phyloP scores from a whole-genome alignment of 257 asterid genomes.

The Primulina tabacum region DNA sequence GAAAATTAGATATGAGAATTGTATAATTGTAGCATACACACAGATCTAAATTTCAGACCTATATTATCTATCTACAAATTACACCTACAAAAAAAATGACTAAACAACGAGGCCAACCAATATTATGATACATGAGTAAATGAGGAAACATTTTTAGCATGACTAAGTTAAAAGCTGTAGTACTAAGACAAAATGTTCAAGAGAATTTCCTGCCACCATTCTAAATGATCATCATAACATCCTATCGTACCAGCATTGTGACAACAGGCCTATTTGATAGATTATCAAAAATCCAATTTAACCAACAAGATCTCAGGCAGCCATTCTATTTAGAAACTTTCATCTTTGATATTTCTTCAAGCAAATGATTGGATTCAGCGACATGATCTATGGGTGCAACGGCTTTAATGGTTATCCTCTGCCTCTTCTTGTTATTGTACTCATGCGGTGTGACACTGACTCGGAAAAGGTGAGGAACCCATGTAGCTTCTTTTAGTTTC shows the following conservation, averaged over 20 bases:
- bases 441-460: constrained; percentile 65
- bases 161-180: not conserved
- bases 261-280: not conserved
- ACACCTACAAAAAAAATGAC: too few species aligned
- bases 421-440: constrained; percentile 78
- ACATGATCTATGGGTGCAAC: constrained; percentile 75
- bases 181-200: not conserved
- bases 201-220: not conserved
- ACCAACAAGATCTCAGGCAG: not conserved
- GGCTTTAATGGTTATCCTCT: constrained; percentile 72
- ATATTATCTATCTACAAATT: too few species aligned
- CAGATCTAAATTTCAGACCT: too few species aligned
- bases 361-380: constrained; percentile 62
- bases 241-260: not conserved
- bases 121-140: not conserved
- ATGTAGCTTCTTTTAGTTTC: constrained; percentile 60
- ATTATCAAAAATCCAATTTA: constrained; percentile 1
- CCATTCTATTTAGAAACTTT: constrained; percentile 37
- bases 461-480: constrained; percentile 71
- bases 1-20: too few species aligned
- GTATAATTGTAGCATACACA: too few species aligned
- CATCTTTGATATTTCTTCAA: constrained; percentile 67
- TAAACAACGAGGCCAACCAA: not conserved
- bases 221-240: not conserved
- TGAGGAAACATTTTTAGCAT: not conserved